phyloP scores from a whole-genome alignment of 2,329 filamentous ascomycete genomes.

The Cladosporium velox region DNA sequence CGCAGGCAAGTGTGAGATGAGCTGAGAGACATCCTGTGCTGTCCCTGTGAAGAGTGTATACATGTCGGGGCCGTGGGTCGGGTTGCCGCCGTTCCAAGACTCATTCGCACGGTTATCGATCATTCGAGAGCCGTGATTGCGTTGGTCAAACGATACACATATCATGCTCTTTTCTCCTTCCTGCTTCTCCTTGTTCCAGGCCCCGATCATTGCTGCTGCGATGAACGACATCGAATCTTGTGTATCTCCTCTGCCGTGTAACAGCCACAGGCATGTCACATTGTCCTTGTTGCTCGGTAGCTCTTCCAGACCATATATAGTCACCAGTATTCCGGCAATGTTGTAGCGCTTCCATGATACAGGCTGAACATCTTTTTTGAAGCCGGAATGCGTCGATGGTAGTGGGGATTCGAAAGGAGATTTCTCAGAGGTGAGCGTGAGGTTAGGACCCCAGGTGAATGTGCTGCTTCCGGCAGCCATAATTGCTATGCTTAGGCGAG shows the following conservation, averaged over 20 bases:
- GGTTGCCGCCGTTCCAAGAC: slow-evolving; percentile 77
- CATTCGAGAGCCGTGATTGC: slow-evolving; percentile 80
- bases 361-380: slow-evolving; percentile 32
- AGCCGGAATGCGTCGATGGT: slow-evolving; percentile 35
- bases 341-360: slow-evolving; percentile 68
- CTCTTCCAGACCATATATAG: slow-evolving; percentile 79
- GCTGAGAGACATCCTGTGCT: slow-evolving; percentile 69
- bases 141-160: slow-evolving; percentile 84
- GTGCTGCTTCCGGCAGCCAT: slow-evolving; percentile 35
- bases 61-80: slow-evolving; percentile 87
- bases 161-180: slow-evolving; percentile 61
- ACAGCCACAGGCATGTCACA: slow-evolving; percentile 84
- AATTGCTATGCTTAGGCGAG: not conserved
- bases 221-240: slow-evolving; percentile 75
- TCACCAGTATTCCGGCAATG: slow-evolving; percentile 76
- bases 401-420: slow-evolving; percentile 38
- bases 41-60: slow-evolving; percentile 74
- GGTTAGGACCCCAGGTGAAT: slow-evolving; percentile 37
- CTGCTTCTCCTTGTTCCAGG: slow-evolving; percentile 59
- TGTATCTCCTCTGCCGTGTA: slow-evolving; percentile 74
- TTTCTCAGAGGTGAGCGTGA: slow-evolving; percentile 34
- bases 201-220: slow-evolving; percentile 66
- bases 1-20: slow-evolving; percentile 76
- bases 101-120: slow-evolving; percentile 70
- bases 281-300: slow-evolving; percentile 55